phyloP scores from a whole-genome alignment of 1,284 basidiomycete genomes.

The Phellinidium pouzarii region DNA sequence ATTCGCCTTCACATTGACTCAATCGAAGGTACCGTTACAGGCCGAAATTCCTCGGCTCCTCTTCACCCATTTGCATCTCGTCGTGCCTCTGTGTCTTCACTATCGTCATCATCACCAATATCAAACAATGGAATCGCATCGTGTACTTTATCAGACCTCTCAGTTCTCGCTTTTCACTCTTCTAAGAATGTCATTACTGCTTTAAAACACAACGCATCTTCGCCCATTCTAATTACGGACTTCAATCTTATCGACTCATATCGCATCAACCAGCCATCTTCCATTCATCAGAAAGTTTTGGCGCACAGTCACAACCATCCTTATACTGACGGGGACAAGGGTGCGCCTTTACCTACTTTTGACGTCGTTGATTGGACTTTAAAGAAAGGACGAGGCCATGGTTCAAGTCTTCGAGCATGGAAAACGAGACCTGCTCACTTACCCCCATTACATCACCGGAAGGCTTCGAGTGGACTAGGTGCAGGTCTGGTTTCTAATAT shows the following conservation, averaged over 20 bases:
- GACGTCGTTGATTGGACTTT: constrained; percentile 59
- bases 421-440: constrained; percentile 32
- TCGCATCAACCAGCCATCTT: constrained; percentile 3
- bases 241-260: constrained; percentile 48
- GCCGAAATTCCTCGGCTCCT: neutral
- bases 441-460: constrained; percentile 1
- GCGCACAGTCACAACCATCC: constrained; percentile 35
- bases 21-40: constrained; percentile 26
- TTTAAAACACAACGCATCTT: constrained; percentile 30
- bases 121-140: constrained; percentile 16
- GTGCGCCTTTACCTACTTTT: constrained; percentile 43
- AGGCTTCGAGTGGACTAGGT: neutral
- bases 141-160: constrained; percentile 43
- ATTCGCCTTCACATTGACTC: constrained; percentile 52
- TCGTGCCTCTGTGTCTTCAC: neutral
- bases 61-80: neutral
- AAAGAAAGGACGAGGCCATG: constrained; percentile 32
- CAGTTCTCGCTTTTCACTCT: constrained; percentile 42
- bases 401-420: constrained; percentile 57
- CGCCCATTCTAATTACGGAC: constrained; percentile 62
- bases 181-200: constrained; percentile 15
- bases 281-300: constrained; percentile 22
- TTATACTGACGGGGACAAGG: constrained; percentile 20
- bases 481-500: constrained; percentile 12
- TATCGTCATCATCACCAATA: neutral